A percentile compares a stretch with the other conserved stretches of the same genome.
These are phyloP conservation scores for Tranzscheliella williamsii DNA, from an alignment of 1,284 basidiomycete genomes.

Conservation along the genomic window DNA sequence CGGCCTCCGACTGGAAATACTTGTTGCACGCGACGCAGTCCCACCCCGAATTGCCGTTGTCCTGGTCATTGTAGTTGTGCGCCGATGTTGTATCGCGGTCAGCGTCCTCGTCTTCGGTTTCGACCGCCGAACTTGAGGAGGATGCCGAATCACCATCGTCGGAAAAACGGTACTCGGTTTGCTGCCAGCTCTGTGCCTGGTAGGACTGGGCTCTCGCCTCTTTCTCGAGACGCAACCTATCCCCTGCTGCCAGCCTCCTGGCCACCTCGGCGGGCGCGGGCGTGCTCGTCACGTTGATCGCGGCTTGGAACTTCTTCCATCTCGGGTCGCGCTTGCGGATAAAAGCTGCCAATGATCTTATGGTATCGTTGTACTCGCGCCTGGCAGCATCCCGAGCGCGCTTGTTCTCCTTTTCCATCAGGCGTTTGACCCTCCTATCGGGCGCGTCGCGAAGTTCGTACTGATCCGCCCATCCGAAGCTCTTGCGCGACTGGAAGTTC, in stretches of 20 bases:
- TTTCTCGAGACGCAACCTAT: slow-evolving; percentile 41
- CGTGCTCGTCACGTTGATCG: slow-evolving; percentile 72
- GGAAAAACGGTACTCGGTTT: slow-evolving; percentile 43
- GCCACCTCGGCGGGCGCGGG: slow-evolving; percentile 62
- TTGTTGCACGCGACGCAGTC: slow-evolving; percentile 97
- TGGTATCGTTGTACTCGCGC: slow-evolving; percentile 89
- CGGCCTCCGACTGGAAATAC: slow-evolving; percentile 85
- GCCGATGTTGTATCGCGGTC: slow-evolving; percentile 1
- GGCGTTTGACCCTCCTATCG: slow-evolving; percentile 75
- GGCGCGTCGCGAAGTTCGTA: slow-evolving; percentile 84
- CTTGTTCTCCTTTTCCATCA: slow-evolving; percentile 97
- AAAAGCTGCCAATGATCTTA: slow-evolving; percentile 76
- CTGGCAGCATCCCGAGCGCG: slow-evolving; percentile 83
- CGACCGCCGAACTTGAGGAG: slow-evolving; percentile 6
- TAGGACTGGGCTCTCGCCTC: slow-evolving; percentile 72
- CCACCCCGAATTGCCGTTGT: slow-evolving; percentile 63
- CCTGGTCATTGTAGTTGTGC: slow-evolving; percentile 5
- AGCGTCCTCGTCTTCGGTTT: slow-evolving; percentile 2
- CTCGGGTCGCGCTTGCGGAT: slow-evolving; percentile 91
- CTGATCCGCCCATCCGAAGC: slow-evolving; percentile 84
- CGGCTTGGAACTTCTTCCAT: slow-evolving; percentile 68
- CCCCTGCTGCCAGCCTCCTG: slow-evolving; percentile 65
- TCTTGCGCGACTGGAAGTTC: slow-evolving; percentile 84
- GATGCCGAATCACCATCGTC: slow-evolving; percentile 18
- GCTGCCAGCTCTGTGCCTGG: slow-evolving; percentile 54